These are phyloP conservation scores for Acer yangbiense DNA, from an alignment of 345 rosid genomes.

Conservation along the genomic window DNA sequence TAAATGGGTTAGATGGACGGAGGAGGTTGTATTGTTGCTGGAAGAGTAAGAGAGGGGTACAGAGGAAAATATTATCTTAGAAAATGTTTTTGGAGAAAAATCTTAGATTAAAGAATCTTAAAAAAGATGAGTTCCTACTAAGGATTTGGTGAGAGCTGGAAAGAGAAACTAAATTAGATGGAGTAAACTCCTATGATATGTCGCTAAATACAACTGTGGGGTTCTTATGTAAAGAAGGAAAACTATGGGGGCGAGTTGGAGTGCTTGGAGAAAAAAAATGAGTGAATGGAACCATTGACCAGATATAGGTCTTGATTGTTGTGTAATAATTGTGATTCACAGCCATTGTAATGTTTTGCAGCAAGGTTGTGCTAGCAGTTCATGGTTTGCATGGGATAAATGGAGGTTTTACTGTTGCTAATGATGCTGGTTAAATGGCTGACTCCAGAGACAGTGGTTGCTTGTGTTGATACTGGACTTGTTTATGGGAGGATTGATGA, in stretches of 20 bases:
- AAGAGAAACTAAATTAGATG: not conserved
- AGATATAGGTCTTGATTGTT: not conserved
- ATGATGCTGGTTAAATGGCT: not conserved
- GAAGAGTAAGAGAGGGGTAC: not conserved
- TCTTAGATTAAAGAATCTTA: not conserved
- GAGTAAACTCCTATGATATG: not conserved
- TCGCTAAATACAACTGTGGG: not conserved
- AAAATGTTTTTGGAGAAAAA: not conserved
- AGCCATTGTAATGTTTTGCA: not conserved
- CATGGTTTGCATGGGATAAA: not conserved
- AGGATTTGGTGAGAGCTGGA: not conserved
- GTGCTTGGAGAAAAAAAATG: not conserved
- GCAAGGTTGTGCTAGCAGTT: not conserved
- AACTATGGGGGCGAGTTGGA: not conserved
- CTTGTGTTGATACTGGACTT: not conserved
- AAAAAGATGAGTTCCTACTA: not conserved
- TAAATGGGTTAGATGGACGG: not conserved
- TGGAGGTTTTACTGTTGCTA: not conserved
- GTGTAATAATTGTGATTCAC: not conserved
- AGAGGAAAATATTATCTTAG: not conserved
- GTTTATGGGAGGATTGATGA: not conserved
- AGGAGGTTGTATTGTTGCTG: not conserved
- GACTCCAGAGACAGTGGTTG: not conserved
- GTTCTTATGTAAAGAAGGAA: not conserved
- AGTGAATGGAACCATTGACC: not conserved